These are phyloP conservation scores for sunflower (Helianthus annuus) DNA, from an alignment of 129 eudicot genomes.

Conservation along the genomic window DNA sequence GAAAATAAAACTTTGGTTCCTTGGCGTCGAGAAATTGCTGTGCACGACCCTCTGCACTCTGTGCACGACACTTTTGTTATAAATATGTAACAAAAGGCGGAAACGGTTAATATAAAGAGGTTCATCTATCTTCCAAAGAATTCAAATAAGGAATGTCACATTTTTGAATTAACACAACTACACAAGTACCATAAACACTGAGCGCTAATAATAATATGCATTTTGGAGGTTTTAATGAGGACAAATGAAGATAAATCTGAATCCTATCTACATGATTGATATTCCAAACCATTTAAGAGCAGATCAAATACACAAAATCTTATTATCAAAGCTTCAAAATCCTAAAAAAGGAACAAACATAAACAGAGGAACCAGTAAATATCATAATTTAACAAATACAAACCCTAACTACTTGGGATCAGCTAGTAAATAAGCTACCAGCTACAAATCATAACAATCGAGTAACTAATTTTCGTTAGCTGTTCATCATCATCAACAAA, in stretches of 20 bases:
- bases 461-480: background rate
- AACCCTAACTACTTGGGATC: constrained; percentile 17
- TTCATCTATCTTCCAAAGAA: background rate
- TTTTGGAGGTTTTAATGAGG: constrained; percentile 1
- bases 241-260: constrained; percentile 5
- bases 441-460: background rate
- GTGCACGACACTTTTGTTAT: background rate
- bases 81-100: background rate
- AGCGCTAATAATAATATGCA: background rate
- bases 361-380: background rate
- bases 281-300: background rate
- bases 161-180: background rate
- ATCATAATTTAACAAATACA: background rate
- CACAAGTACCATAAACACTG: background rate
- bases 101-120: background rate
- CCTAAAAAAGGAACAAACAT: background rate
- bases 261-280: background rate
- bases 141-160: background rate
- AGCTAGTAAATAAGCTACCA: constrained; percentile 3
- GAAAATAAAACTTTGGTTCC: too few relatives aligned
- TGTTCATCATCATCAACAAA: background rate
- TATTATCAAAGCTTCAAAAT: background rate
- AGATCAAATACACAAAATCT: background rate
- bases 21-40: too few relatives aligned
- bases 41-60: too few relatives aligned